Conservation (phyloP, 2,329 filamentous ascomycete species). For the Bimuria novae-zelandiae region DNA sequence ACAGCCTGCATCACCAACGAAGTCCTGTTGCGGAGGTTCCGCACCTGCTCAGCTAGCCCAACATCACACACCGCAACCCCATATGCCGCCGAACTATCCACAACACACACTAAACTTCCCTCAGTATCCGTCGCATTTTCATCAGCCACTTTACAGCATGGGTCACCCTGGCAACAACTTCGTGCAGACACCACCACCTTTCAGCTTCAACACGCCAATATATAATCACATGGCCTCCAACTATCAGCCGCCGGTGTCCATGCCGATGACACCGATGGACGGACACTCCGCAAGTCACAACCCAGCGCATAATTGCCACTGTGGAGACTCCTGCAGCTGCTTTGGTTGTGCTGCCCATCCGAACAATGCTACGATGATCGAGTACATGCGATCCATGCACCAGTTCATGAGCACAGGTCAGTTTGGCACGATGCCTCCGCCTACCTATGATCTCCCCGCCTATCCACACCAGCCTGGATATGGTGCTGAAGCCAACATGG, state of each 20-base stretch:
- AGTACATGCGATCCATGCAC: constrained; percentile 53
- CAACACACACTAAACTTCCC: constrained; percentile 24
- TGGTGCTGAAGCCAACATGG: constrained; percentile 29
- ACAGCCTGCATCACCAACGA: constrained; percentile 23
- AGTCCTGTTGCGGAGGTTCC: constrained; percentile 40
- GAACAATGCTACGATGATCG: constrained; percentile 66
- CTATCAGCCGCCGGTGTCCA: constrained; percentile 40
- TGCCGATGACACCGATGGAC: constrained; percentile 33
- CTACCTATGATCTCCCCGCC: constrained; percentile 41
- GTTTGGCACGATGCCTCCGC: constrained; percentile 36
- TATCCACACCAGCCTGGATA: constrained; percentile 41
- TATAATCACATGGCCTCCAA: constrained; percentile 40
- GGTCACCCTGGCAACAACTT: constrained; percentile 19
- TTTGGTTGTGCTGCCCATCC: constrained; percentile 71
- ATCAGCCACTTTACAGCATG: constrained; percentile 25
- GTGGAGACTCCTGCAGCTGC: constrained; percentile 69
- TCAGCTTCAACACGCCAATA: constrained; percentile 38
- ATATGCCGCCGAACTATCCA: constrained; percentile 9
- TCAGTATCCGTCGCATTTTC: constrained; percentile 27
- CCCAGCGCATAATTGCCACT: constrained; percentile 60
- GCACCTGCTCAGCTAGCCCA: constrained; percentile 11
- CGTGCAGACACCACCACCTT: constrained; percentile 26
- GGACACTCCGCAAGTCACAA: constrained; percentile 40
- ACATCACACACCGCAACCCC: constrained; percentile 17
- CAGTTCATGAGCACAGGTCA: constrained; percentile 42